phyloP scores from a whole-genome alignment of 73 alveolate genomes.

The Paramecium caudatum region DNA sequence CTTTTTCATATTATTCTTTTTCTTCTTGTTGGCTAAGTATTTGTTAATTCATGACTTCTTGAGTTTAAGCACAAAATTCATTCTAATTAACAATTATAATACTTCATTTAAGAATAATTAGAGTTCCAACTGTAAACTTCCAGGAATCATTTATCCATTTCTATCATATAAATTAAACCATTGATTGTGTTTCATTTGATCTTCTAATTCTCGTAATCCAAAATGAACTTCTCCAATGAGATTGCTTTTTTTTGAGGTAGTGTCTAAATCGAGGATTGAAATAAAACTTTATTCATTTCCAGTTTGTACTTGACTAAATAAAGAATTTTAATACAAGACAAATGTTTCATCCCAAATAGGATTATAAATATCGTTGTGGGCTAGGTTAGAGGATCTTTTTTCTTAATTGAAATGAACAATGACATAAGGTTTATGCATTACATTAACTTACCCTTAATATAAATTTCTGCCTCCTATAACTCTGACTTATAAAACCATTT shows the following conservation, averaged over 20 bases:
- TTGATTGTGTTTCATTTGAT: slow-evolving; percentile 37
- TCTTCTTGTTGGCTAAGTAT: not conserved
- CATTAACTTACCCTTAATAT: slow-evolving; percentile 16
- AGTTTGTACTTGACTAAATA: not conserved
- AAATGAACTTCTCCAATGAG: slow-evolving; percentile 53
- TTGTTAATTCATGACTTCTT: slow-evolving; percentile 21
- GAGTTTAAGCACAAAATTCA: not conserved
- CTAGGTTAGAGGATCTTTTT: slow-evolving; percentile 6
- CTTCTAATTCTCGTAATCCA: slow-evolving; percentile 26
- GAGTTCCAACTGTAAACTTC: slow-evolving; percentile 23
- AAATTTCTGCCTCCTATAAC: slow-evolving; percentile 18
- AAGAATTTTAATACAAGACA: not conserved
- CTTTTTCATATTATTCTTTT: not conserved
- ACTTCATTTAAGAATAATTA: slow-evolving; percentile 32
- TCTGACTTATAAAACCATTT: not conserved
- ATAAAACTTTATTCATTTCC: slow-evolving; percentile 21
- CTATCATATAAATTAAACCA: slow-evolving; percentile 56
- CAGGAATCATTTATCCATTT: slow-evolving; percentile 1
- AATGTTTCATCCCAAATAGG: slow-evolving; percentile 53
- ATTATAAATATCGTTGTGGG: slow-evolving; percentile 10
- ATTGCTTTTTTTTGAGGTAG: not conserved
- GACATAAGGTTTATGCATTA: slow-evolving; percentile 11
- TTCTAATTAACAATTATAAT: not conserved
- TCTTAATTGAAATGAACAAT: slow-evolving; percentile 15
- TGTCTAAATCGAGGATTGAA: not conserved